Conservation (phyloP, 2,329 filamentous ascomycete genomes). For the Cryphonectria nitschkei region DNA sequence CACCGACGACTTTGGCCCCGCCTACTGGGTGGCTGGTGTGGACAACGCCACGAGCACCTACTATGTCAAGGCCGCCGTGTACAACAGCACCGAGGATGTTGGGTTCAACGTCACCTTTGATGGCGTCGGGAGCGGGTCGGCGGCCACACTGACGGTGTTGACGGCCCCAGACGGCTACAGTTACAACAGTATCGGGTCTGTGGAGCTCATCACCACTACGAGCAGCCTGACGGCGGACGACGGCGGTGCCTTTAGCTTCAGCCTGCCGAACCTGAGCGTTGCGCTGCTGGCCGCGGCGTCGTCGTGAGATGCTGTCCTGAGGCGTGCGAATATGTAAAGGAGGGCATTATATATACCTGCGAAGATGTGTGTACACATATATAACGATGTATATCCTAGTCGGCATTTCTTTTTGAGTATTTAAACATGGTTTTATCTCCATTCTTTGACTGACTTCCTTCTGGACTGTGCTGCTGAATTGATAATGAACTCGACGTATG, state of each 20-base stretch:
- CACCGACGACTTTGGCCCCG: conserved; percentile 24
- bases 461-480: too few species aligned
- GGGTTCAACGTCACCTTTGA: conserved; percentile 52
- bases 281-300: conserved; percentile 54
- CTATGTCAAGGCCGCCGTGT: conserved; percentile 28
- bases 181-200: conserved; percentile 49
- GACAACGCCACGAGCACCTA: conserved; percentile 25
- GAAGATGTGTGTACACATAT: neutral
- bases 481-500: too few species aligned
- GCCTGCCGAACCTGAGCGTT: conserved; percentile 57
- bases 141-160: conserved; percentile 50
- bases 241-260: conserved; percentile 55
- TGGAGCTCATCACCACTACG: conserved; percentile 51
- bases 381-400: too few species aligned
- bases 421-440: too few species aligned
- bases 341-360: neutral
- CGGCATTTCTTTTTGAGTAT: too few species aligned
- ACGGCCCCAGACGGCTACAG: conserved; percentile 50
- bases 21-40: conserved; percentile 32
- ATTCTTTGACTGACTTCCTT: too few species aligned
- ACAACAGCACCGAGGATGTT: conserved; percentile 52
- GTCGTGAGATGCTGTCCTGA: conserved; percentile 2
- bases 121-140: conserved; percentile 43
- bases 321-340: neutral
- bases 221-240: conserved; percentile 45